Base-by-base conservation (phyloP, 768 basidiomycete genomes). In the Amyloporia xantha region DNA sequence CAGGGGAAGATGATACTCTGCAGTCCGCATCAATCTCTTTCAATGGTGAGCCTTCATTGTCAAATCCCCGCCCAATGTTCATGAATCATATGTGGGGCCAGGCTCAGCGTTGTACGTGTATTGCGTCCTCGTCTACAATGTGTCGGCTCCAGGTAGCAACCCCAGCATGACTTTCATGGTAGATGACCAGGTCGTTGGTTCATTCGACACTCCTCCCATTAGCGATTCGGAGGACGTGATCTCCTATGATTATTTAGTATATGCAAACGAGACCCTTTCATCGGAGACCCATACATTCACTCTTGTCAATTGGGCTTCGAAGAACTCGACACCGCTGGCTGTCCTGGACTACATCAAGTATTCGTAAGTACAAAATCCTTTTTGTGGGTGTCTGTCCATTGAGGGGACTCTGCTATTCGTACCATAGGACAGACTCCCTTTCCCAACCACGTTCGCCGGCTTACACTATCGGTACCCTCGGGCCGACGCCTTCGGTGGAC, bases 61-160 rank as follows among this genome's bases (percentile, higher is more conserved):
- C 30, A 15, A 33, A 15, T 33, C 36, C 17, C 15, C 26, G 25
- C 11, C 24, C 28, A 38, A 40, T 20, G 11, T 27, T 20, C 23
- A 33, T 11, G 19, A 40, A 2, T 41, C 2, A 7, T 1, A 10
- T 17, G 23, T 25, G 9, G 13, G 17, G 2, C 6, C 44, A 75
- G 73, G 73, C 6, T 64, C 69, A 12, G 72, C 73, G 1, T 55
- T 76, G 11, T 74, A 74, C 55, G 68, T 75, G 2, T 72, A 62
- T 52, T 71, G 71, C 50, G 62, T 66, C 21, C 51, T 70, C 11
- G 57, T 71, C 0, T 56, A 62, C 38, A 57, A 61, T 1, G 48
- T 43, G 20, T 43, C 30, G 7, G 30, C 35, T 28, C 65, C 63
- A 12, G 53, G 56, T 43, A 68, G 59, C 13, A 49, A 64, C 49